phyloP scores from a whole-genome alignment of 2,329 filamentous ascomycete genomes.

The Hymenoscyphus occultus region DNA sequence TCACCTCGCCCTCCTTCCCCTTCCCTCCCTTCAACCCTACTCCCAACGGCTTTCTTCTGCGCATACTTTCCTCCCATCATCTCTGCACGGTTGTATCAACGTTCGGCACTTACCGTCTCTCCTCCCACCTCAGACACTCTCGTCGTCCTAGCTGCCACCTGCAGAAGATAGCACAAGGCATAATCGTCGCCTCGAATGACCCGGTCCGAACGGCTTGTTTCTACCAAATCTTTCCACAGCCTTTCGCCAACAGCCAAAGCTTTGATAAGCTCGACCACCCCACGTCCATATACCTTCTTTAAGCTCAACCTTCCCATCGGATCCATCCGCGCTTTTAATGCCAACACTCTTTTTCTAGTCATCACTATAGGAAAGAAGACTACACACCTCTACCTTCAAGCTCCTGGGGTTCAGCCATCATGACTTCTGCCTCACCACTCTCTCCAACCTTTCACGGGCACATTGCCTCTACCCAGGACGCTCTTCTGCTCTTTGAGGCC shows the following conservation, averaged over 20 bases:
- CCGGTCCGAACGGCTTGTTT: constrained; percentile 1
- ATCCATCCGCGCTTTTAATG: constrained; percentile 5
- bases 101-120: constrained; percentile 19
- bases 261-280: constrained; percentile 1
- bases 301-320: constrained; percentile 2
- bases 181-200: constrained; percentile 10
- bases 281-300: background rate
- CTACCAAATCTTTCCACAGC: background rate
- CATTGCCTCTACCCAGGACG: constrained; percentile 46
- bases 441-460: constrained; percentile 30
- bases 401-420: constrained; percentile 10
- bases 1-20: background rate
- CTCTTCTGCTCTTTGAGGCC: constrained; percentile 76
- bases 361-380: background rate
- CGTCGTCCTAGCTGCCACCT: constrained; percentile 11
- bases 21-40: background rate
- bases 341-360: constrained; percentile 2
- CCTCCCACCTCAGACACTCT: constrained; percentile 15
- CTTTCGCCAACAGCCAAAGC: constrained; percentile 6
- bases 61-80: constrained; percentile 19
- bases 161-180: constrained; percentile 11
- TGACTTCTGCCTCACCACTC: constrained; percentile 25
- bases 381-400: background rate
- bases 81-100: constrained; percentile 23
- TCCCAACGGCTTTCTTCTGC: constrained; percentile 11